Evolutionary conservation across 768 basidiomycete genomes (phyloP), one percentile per base, ranked within the genome.

Genomic region (Lenzites betulinus): DNA sequence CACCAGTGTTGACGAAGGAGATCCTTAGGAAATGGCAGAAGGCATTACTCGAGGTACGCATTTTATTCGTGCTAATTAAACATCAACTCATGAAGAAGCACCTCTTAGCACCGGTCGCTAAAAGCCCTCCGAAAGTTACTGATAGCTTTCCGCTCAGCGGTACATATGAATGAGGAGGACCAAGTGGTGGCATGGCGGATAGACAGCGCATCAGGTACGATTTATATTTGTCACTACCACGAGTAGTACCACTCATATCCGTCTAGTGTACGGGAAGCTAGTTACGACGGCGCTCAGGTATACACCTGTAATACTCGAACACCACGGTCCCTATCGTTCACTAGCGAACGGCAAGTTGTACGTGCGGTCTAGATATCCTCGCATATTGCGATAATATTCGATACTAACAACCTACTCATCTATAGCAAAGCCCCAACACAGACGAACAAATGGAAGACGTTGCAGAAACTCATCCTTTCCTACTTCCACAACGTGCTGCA

Each of bases 131-230:
- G 93, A 58, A 93, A 89, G 69, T 79, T 96, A 7, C 76, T 97
- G 38, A 81, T 95, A 33, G 96, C 94, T 0, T 98, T 98, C 81
- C 84, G 95, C 53, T 86, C 93, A 7, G 96, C 95, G 5, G 91
- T 84, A 0, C 85, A 92, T 69, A 88, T 93, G 84, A 93, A 97
- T 68, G 90, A 93, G 63, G 92, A 94, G 9, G 82, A 86, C 48
- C 85, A 88, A 54, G 77, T 85, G 36, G 78, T 90, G n/a, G 87
- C 86, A 7, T 98, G 93, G 89, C 84, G 83, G 51, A 94, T 98
- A 53, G 90, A 96, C 66, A 90, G 79, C 70, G 81, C 95, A 0
- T 77, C 83, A 52, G 88, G 93, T 93, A 66, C 58, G 81, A 67
- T 11, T 12, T 42, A 28, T 15, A 18, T 53, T 39, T 23, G 28